Evolutionary conservation across 331 rosid genomes (phyloP), one percentile per base, ranked within the genome.

Genomic region (Prunus yedoensis): DNA sequence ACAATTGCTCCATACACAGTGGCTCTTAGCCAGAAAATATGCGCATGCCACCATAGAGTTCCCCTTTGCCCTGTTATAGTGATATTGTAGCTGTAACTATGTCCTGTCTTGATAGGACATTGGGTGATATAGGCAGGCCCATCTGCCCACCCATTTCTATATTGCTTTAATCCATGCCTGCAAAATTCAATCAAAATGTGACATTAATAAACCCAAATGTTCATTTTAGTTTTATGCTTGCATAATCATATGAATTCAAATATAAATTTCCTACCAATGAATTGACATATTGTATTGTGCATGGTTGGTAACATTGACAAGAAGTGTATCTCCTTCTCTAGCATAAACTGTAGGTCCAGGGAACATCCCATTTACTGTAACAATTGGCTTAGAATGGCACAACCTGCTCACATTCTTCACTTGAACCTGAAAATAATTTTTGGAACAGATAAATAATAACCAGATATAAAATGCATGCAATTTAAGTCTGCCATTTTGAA

Each of bases 21-120:
- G 51, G 83, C 86, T 35, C 86, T 58, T 7, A 83, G 83, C 86
- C 86, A 83, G 20, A 83, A 60, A 49, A 83, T 83, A 51, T 83
- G 86, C 3, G 83, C 86, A 66, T 83, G 86, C 86, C 86, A 83
- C 86, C 86, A 78, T 4, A 83, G 80, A 12, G 86, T 83, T 57
- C 86, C 86, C 58, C 83, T 56, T 75, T 83, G 86, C 10, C 81
- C 86, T 7, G 83, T 79, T 32, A 79, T 53, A 27, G 77, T 79
- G 17, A 70, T 74, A 17, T 69, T 75, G 53, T 83, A 79, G 23
- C 62, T 53, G 38, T 78, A 83, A n/a, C 56, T 70, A 14, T 79
- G 72, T n/a, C 86, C 86, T 23, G 80, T 75, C 49, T 20, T 73
- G 66, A 83, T 83, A 10, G 86, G 86, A 66, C 86, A 82, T 35